These are phyloP conservation scores for Aspergillus cavernicola DNA, from an alignment of 495 filamentous ascomycete genomes.

Conservation along the genomic window DNA sequence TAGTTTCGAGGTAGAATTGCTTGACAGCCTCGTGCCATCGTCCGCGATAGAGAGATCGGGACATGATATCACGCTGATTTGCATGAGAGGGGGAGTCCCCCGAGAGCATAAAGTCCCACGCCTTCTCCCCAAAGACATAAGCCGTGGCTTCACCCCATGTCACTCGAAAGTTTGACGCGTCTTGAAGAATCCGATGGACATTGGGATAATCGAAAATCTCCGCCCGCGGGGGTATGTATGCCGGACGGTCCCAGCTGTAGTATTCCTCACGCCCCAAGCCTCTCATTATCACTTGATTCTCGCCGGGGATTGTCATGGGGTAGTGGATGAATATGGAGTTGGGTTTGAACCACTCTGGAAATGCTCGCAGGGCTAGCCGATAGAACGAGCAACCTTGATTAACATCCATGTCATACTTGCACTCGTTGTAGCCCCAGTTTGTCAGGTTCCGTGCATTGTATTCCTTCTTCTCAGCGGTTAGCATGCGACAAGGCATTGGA, in stretches of 20 bases:
- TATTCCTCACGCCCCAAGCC: slow-evolving; percentile 62
- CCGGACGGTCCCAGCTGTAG: slow-evolving; percentile 66
- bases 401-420: slow-evolving; percentile 63
- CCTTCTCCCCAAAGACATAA: slow-evolving; percentile 41
- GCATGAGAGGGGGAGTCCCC: neutral
- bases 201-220: slow-evolving; percentile 57
- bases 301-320: slow-evolving; percentile 72
- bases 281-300: slow-evolving; percentile 70
- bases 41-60: slow-evolving; percentile 33
- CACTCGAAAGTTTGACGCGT: slow-evolving; percentile 57
- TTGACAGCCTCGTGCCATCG: slow-evolving; percentile 49
- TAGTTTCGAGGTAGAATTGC: slow-evolving; percentile 57
- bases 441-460: slow-evolving; percentile 76
- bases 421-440: slow-evolving; percentile 70
- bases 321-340: slow-evolving; percentile 83
- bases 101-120: neutral
- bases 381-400: slow-evolving; percentile 83
- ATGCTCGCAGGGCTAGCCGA: slow-evolving; percentile 72
- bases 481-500: too few species aligned
- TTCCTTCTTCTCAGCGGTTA: slow-evolving; percentile 32
- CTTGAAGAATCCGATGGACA: slow-evolving; percentile 59
- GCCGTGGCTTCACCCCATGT: slow-evolving; percentile 57
- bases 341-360: slow-evolving; percentile 72
- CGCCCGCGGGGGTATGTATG: slow-evolving; percentile 44
- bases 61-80: neutral